Evolutionary conservation across 345 rosid species (phyloP).

Genomic region (Atalantia buxifolia): DNA sequence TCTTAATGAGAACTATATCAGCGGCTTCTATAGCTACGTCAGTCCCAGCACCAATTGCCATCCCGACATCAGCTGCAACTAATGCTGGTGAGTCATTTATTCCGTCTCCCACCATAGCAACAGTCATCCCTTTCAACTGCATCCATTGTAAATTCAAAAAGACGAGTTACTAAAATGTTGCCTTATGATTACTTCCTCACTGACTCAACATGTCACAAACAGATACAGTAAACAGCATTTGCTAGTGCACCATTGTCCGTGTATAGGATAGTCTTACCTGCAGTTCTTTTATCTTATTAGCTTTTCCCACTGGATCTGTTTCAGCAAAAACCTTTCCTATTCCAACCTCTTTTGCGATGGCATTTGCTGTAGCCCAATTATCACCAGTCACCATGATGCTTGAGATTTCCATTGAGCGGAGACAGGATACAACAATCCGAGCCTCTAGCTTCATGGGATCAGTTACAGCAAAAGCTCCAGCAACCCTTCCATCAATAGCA

Average conservation of each 20-base stretch:
- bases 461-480: conserved; percentile 68
- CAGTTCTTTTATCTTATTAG: conserved; percentile 59
- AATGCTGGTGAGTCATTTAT: conserved; percentile 79
- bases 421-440: conserved; percentile 43
- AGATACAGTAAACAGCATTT: neutral
- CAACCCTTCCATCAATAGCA: conserved; percentile 57
- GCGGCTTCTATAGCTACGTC: conserved; percentile 83
- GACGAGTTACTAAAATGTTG: neutral
- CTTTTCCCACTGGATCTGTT: conserved; percentile 63
- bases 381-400: conserved; percentile 81
- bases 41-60: conserved; percentile 82
- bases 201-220: neutral
- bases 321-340: conserved; percentile 61
- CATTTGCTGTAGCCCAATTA: conserved; percentile 66
- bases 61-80: conserved; percentile 70
- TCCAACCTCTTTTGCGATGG: conserved; percentile 71
- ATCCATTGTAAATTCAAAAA: conserved; percentile 2
- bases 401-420: conserved; percentile 62
- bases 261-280: conserved; percentile 39
- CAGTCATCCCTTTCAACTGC: conserved; percentile 53
- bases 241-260: neutral
- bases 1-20: conserved; percentile 67
- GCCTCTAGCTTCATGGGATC: conserved; percentile 81
- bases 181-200: too few relatives aligned
- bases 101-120: conserved; percentile 86